A percentile compares a stretch with the other conserved stretches of the same genome.
These are phyloP conservation scores for Sesbania bispinosa DNA, from an alignment of 306 rosid genomes.

Conservation along the genomic window DNA sequence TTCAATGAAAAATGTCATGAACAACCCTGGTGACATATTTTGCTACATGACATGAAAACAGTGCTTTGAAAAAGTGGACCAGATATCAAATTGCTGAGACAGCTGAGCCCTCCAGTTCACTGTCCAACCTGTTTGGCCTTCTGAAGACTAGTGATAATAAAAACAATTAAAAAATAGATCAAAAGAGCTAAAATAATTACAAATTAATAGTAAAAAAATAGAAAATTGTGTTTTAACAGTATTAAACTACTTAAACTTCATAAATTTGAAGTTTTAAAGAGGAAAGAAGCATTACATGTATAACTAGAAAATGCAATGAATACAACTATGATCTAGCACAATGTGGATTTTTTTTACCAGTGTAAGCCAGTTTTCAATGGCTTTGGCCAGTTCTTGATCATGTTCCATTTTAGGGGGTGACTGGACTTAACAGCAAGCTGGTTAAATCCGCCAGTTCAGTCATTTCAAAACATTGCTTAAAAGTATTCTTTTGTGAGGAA, in stretches of 20 bases:
- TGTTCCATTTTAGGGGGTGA: not conserved
- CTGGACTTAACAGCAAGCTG: not conserved
- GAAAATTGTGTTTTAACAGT: too few relatives aligned
- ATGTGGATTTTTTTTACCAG: not conserved
- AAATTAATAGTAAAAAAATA: too few relatives aligned
- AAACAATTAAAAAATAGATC: too few relatives aligned
- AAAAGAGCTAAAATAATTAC: too few relatives aligned
- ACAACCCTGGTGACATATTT: not conserved
- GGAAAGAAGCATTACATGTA: too few relatives aligned
- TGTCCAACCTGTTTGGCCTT: not conserved
- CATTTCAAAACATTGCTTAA: not conserved
- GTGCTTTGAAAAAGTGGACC: not conserved
- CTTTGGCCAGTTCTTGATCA: conserved; percentile 3
- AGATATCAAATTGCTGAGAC: not conserved
- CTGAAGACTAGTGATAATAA: not conserved
- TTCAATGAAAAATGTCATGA: not conserved
- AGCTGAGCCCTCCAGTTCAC: not conserved
- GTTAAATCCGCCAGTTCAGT: not conserved
- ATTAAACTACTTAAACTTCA: too few relatives aligned
- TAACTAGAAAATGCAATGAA: too few relatives aligned
- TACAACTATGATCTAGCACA: not conserved
- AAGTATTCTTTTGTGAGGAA: not conserved
- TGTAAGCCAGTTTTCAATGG: not conserved
- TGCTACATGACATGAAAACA: not conserved
- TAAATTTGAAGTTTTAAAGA: too few relatives aligned